Evolutionary conservation across 305 asterid species (phyloP).

Genomic region (Ruellia speciosa): DNA sequence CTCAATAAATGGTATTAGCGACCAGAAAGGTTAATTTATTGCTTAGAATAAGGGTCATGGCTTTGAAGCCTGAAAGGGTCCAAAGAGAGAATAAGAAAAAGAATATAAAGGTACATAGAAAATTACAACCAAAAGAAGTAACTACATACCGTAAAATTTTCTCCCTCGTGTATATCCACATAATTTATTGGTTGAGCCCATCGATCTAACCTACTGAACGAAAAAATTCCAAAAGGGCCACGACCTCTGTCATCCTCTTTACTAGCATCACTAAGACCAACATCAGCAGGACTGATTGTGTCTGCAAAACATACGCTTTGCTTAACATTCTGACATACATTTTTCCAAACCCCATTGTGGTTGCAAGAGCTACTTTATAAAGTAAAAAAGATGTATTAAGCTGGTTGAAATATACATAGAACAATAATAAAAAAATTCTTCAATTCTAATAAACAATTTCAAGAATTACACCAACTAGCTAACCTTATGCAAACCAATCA

Average conservation of each 20-base stretch:
- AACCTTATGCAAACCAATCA: neutral
- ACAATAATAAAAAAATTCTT: neutral
- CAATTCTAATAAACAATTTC: neutral
- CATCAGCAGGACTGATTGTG: slow-evolving; percentile 63
- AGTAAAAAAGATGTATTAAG: neutral
- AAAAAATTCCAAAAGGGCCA: slow-evolving; percentile 60
- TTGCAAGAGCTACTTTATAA: neutral
- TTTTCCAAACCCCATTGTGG: neutral
- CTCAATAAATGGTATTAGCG: neutral
- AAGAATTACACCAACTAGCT: neutral
- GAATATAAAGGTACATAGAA: neutral
- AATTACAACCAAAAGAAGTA: slow-evolving; percentile 14
- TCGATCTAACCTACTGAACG: slow-evolving; percentile 64
- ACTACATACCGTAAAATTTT: slow-evolving; percentile 60
- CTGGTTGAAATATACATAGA: neutral
- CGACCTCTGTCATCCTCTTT: slow-evolving; percentile 84
- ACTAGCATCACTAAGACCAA: slow-evolving; percentile 62
- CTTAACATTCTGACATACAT: neutral
- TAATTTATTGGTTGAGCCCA: slow-evolving; percentile 94
- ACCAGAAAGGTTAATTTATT: neutral
- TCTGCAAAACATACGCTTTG: slow-evolving; percentile 32
- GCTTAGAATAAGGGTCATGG: neutral
- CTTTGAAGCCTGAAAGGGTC: too few species aligned
- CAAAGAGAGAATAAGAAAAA: neutral
- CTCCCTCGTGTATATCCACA: slow-evolving; percentile 69